Conservation (phyloP, 495 filamentous ascomycete genomes). For the Parathielavia hyrcaniae region DNA sequence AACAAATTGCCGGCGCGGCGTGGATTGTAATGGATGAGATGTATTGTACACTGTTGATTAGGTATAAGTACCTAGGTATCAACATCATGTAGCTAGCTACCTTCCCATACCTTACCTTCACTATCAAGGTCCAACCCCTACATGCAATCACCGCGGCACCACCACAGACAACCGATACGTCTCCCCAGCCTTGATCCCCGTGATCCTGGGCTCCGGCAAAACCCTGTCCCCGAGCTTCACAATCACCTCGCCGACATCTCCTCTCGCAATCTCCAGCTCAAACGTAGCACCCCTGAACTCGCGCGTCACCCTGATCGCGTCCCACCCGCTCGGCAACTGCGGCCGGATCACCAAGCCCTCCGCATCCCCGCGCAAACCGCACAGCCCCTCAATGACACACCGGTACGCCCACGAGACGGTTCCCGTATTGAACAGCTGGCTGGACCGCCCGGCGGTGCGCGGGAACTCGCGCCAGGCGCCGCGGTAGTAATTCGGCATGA, state of each 20-base stretch:
- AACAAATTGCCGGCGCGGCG: too few species aligned
- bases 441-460: constrained; percentile 48
- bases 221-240: constrained; percentile 33
- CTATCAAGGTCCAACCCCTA: neutral
- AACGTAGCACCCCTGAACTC: constrained; percentile 49
- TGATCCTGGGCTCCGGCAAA: constrained; percentile 37
- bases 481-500: constrained; percentile 54
- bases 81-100: too few species aligned
- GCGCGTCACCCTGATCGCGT: constrained; percentile 43
- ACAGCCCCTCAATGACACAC: constrained; percentile 49
- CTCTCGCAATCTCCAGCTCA: constrained; percentile 40
- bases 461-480: constrained; percentile 47
- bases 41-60: too few species aligned
- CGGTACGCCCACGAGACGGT: constrained; percentile 52
- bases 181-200: constrained; percentile 34
- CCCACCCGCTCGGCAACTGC: constrained; percentile 46
- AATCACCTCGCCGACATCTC: constrained; percentile 39
- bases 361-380: constrained; percentile 45
- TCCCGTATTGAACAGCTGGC: constrained; percentile 53
- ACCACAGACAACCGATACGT: constrained; percentile 40
- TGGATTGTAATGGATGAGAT: too few species aligned
- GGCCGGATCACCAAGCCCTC: constrained; percentile 44
- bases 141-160: constrained; percentile 35
- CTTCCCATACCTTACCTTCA: too few species aligned
- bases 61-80: too few species aligned